Evolutionary conservation across 2,329 filamentous ascomycete genomes (phyloP).

Genomic region (Calycina marina): DNA sequence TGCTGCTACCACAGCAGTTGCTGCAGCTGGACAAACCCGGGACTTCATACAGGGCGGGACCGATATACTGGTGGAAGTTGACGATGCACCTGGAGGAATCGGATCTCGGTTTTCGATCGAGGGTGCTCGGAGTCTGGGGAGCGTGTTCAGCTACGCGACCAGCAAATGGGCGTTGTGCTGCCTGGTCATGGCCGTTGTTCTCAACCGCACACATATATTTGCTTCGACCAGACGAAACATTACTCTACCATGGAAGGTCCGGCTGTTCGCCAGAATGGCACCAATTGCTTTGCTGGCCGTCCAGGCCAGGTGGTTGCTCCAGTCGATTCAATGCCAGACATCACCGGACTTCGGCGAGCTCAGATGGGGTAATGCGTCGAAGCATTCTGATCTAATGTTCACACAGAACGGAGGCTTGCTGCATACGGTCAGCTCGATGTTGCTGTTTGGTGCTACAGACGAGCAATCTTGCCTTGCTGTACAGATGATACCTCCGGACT

Average conservation of each 20-base stretch:
- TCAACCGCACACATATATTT: conserved; percentile 90
- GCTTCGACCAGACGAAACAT: conserved; percentile 74
- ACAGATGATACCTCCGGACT: conserved; percentile 49
- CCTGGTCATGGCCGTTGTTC: conserved; percentile 68
- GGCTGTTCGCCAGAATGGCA: conserved; percentile 53
- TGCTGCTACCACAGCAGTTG: conserved; percentile 26
- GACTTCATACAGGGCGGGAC: conserved; percentile 14
- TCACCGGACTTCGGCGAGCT: conserved; percentile 55
- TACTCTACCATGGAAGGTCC: conserved; percentile 57
- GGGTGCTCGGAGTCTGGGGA: conserved; percentile 56
- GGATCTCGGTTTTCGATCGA: conserved; percentile 40
- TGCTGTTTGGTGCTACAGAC: conserved; percentile 64
- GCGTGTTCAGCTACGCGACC: conserved; percentile 79
- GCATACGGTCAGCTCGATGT: conserved; percentile 53
- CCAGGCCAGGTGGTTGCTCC: conserved; percentile 58
- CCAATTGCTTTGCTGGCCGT: conserved; percentile 56
- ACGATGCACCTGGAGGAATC: conserved; percentile 27
- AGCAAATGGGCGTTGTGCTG: conserved; percentile 87
- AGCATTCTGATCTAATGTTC: conserved; percentile 54
- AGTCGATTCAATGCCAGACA: conserved; percentile 86
- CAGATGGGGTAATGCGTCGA: conserved; percentile 54
- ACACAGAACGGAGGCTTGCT: conserved; percentile 54
- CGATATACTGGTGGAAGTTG: conserved; percentile 23
- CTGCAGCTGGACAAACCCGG: conserved; percentile 24
- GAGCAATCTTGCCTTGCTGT: conserved; percentile 60